Base-by-base conservation (phyloP, 1,139 yeast genomes). In the Suhomyces bokatorum region DNA sequence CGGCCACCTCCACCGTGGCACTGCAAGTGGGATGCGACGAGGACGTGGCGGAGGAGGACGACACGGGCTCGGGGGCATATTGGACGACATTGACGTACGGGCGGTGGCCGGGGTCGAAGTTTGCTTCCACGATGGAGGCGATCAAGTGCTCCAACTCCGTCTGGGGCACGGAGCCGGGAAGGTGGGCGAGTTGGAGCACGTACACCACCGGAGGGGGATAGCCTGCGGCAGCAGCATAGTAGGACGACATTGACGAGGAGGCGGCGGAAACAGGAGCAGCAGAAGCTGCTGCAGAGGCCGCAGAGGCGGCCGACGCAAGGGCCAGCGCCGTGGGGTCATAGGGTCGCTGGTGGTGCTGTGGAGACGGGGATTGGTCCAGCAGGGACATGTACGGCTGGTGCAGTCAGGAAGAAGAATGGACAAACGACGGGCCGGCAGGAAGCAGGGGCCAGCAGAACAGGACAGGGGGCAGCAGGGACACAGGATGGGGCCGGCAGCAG, bases 271-370 rank as follows among this genome's bases (percentile, higher is more conserved):
- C 37, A 15, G 22, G 22, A 8, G 31, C 5, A 2, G 27, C 31
- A 9, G 20, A 31, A 3, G 37, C 3, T 3, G 20, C 31, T 3
- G 28, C 22, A 17, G 24, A 16, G 17, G 36, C 27, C 27, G 27
- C 4, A 10, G n/a, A n/a, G n/a, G n/a, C n/a, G n/a, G n/a, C n/a
- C n/a, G 34, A 9, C 14, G 59, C 43, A 46, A 66, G 65, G 3
- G 69, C 67, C 24, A 42, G 44, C 8, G 70, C 70, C 46, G 62
- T 57, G 40, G 54, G 61, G 47, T 66, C 63, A 45, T 47, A 29
- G 17, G 58, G 26, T 14, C 5, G 40, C 39, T 22, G 37, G 12
- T 26, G 37, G 12, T 6, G 43, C 15, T n/a, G 35, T 16, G 42
- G 26, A 32, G 39, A 22, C 24, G 32, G 13, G 16, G 35, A n/a